Percentiles rank a stretch among this genome's conserved stretches.
These are phyloP conservation scores for Flaveria ramosissima DNA, from an alignment of 129 eudicot species.

Conservation along the genomic window DNA sequence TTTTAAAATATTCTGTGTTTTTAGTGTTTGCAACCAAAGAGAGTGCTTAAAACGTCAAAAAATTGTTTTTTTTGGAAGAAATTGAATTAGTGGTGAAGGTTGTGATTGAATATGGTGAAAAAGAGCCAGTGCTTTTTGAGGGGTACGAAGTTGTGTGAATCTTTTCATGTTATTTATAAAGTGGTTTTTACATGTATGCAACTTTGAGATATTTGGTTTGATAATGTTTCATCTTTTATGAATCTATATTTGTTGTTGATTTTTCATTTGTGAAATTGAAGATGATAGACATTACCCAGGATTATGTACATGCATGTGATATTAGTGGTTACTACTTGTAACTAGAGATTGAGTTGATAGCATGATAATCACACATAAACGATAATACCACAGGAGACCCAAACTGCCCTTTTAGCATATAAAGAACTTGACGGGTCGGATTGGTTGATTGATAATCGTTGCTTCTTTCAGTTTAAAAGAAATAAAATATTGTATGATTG, in stretches of 20 bases:
- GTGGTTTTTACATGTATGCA: constrained; percentile 27
- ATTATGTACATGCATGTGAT: background rate
- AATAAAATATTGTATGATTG: no score
- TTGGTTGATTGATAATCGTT: no score
- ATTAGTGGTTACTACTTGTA: background rate
- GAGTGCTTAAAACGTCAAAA: constrained; percentile 6
- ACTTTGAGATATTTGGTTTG: constrained; percentile 20
- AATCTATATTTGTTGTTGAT: background rate
- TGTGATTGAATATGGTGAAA: constrained; percentile 16
- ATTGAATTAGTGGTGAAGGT: constrained; percentile 27
- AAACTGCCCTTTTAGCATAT: no score
- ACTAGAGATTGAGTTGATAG: background rate
- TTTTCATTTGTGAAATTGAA: background rate
- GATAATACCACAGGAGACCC: background rate
- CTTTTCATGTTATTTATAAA: constrained; percentile 35
- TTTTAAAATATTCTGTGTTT: constrained; percentile 10
- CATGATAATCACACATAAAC: background rate
- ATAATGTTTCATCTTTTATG: constrained; percentile 20
- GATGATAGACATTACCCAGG: background rate
- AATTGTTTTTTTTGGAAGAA: background rate
- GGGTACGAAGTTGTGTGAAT: constrained; percentile 29
- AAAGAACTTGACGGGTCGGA: no score
- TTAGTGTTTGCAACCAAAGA: constrained; percentile 6
- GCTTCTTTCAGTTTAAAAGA: no score
- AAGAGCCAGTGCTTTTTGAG: constrained; percentile 6